These are phyloP conservation scores for Penicillium bialowiezense DNA, from an alignment of 495 filamentous ascomycete species.

Conservation along the genomic window DNA sequence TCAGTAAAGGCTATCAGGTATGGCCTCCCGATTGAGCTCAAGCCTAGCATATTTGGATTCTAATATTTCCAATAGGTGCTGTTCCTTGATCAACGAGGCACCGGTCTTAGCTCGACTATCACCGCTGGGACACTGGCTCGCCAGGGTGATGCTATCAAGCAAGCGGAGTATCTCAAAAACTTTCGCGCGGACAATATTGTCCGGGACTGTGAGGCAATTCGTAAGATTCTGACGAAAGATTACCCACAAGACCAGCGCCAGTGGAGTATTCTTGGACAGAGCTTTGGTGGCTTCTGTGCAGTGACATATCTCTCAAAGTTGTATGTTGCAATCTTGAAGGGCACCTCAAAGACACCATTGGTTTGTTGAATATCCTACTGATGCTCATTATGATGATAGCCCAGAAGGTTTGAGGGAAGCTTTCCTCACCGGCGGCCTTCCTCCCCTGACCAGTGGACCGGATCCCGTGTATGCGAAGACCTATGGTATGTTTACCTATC, in stretches of 20 bases:
- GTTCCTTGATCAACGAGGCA: conserved; percentile 85
- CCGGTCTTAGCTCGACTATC: conserved; percentile 77
- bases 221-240: conserved; percentile 65
- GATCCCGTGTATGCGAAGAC: conserved; percentile 73
- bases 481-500: conserved; percentile 44
- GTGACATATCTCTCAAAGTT: conserved; percentile 78
- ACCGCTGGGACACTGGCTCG: conserved; percentile 64
- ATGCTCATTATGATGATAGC: conserved; percentile 22
- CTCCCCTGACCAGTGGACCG: conserved; percentile 66
- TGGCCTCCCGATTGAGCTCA: too few relatives aligned
- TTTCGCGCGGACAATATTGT: conserved; percentile 92
- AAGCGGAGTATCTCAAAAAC: conserved; percentile 78
- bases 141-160: conserved; percentile 59
- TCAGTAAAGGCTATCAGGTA: conserved; percentile 74
- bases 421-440: conserved; percentile 79
- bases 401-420: conserved; percentile 76
- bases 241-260: conserved; percentile 68
- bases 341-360: too few relatives aligned
- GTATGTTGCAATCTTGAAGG: conserved; percentile 37
- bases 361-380: conserved; percentile 1
- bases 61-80: conserved; percentile 53
- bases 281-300: conserved; percentile 85
- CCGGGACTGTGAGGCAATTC: conserved; percentile 82
- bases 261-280: conserved; percentile 86
- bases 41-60: not conserved